Evolutionary conservation across 768 basidiomycete species (phyloP).

Genomic region (Tricholoma hemisulphureum): DNA sequence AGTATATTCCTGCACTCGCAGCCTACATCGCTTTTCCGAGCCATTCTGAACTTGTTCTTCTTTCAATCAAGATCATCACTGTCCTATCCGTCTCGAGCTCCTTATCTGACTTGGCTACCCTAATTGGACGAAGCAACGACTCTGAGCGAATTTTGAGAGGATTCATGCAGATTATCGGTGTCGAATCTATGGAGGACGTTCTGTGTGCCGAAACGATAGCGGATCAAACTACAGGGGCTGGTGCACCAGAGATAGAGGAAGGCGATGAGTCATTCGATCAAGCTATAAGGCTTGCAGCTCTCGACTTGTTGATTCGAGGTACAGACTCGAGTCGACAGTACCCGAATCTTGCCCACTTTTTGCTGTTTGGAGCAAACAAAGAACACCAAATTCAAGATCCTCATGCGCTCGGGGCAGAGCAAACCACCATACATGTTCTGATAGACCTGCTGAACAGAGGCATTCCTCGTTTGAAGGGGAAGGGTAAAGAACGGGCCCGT

Average conservation of each 20-base stretch:
- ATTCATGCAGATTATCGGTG: constrained; percentile 64
- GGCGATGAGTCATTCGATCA: constrained; percentile 49
- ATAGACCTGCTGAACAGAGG: constrained; percentile 75
- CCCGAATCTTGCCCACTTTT: constrained; percentile 86
- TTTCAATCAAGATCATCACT: constrained; percentile 76
- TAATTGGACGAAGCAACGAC: constrained; percentile 78
- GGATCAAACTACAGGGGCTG: constrained; percentile 70
- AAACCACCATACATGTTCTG: constrained; percentile 78
- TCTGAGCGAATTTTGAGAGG: constrained; percentile 84
- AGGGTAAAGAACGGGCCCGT: constrained; percentile 38
- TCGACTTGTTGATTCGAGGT: constrained; percentile 80
- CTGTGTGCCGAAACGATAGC: constrained; percentile 56
- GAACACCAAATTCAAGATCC: constrained; percentile 77
- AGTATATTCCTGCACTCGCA: constrained; percentile 78
- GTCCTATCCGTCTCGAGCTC: constrained; percentile 63
- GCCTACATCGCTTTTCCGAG: constrained; percentile 72
- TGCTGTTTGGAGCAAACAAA: constrained; percentile 70
- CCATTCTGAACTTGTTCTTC: constrained; percentile 69
- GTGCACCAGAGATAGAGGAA: constrained; percentile 57
- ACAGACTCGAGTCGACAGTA: constrained; percentile 60
- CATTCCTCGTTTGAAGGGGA: constrained; percentile 54
- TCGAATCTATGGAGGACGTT: constrained; percentile 62
- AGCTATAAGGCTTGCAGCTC: constrained; percentile 69
- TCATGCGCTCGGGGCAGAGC: constrained; percentile 64
- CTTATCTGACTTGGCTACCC: constrained; percentile 70